Base-by-base conservation (phyloP, 345 rosid genomes). In the Streptanthus diversifolius region DNA sequence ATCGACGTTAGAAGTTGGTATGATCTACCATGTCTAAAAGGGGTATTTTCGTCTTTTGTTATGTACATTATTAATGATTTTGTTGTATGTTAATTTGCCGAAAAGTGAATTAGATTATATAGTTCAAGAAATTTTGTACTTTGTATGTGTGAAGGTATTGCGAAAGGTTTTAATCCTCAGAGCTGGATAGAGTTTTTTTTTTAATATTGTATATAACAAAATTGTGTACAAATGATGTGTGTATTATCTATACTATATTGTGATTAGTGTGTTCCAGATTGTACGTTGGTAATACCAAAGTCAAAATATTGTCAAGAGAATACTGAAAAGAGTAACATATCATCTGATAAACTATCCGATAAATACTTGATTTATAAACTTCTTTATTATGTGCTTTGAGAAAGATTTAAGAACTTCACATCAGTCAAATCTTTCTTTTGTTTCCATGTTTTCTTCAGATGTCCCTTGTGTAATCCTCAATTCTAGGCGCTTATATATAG, bases 1-100 rank as follows among this genome's bases (percentile, higher is more conserved):
- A 1, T 89, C 98, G 5, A 93, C 96, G 3, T 73, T 93, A 70
- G 95, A 93, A 81, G 98, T 93, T 9, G 98, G 98, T 59, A 89
- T 93, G 98, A 49, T 88, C 2, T 93, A 89, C 81, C 71, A 80
- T 77, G 93, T 93, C 63, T 93, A 52, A 71, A 56, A 30, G 44
- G 32, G 75, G 65, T 60, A n/a, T 51, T 19, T 58, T 71, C 27
- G 62, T 77, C 67, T 56, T 70, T 45, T 55, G 3, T 8, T 11
- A 4, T 69, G 76, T 70, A 76, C 69, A 76, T 70, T 45, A 25
- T 58, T 74, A 48, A 74, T 66, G 44, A 21, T 63, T 76, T 63
- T 76, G 66, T 53, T 70, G 21, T 60, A 51, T 69, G 33, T 52
- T 56, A 43, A 40, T 17, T 66, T 58, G 8, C 19, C 8, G 6